Evolutionary conservation across 768 basidiomycete species (phyloP).

Genomic region (Leccinum aurantiacum): DNA sequence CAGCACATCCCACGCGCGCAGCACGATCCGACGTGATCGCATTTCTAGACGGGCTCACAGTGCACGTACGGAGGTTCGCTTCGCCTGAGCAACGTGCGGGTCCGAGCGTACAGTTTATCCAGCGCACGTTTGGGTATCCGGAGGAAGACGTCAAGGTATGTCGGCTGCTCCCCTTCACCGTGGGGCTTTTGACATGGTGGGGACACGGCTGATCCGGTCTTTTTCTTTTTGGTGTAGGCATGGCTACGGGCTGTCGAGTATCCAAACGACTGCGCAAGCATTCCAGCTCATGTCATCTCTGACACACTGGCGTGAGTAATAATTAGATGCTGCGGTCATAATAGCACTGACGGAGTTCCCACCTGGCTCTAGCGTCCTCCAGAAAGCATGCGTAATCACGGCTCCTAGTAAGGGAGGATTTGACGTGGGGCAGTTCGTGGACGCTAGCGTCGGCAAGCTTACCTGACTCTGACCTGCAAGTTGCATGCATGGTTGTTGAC

Average conservation of each 20-base stretch:
- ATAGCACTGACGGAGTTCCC: conserved; percentile 3
- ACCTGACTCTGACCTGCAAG: conserved; percentile 30
- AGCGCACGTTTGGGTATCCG: conserved; percentile 75
- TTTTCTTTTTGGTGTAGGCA: conserved; percentile 45
- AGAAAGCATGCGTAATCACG: conserved; percentile 71
- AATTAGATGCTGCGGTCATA: not conserved
- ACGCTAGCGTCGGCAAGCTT: conserved; percentile 51
- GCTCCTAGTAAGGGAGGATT: conserved; percentile 51
- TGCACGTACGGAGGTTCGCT: conserved; percentile 66
- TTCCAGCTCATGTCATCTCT: conserved; percentile 62
- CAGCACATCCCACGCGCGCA: conserved; percentile 73
- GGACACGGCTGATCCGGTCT: not conserved
- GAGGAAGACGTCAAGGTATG: conserved; percentile 75
- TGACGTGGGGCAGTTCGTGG: conserved; percentile 56
- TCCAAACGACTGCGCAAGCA: conserved; percentile 60
- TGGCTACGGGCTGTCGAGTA: conserved; percentile 85
- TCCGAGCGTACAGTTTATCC: conserved; percentile 73
- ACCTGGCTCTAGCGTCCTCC: conserved; percentile 54
- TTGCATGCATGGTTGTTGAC: not conserved
- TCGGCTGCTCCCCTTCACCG: too few relatives aligned
- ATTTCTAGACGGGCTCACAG: conserved; percentile 67
- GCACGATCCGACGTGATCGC: conserved; percentile 44
- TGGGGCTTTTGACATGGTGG: not conserved
- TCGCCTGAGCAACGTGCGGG: conserved; percentile 54
- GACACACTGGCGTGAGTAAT: conserved; percentile 67